These are phyloP conservation scores for Gardenia jasminoides DNA, from an alignment of 257 asterid genomes.

Conservation along the genomic window DNA sequence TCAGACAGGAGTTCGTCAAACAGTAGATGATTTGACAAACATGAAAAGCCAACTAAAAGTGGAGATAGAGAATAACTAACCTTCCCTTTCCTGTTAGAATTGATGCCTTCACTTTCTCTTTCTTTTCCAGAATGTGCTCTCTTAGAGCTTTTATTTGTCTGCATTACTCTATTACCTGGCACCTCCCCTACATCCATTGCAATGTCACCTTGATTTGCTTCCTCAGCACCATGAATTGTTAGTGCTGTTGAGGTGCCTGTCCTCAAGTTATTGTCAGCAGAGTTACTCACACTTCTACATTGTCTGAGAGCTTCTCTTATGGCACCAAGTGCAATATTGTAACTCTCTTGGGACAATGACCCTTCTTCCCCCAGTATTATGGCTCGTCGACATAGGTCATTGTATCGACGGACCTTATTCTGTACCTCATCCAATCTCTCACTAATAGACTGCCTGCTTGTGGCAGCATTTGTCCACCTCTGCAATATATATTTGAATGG, in stretches of 20 bases:
- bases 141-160: constrained; percentile 48
- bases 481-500: constrained; percentile 74
- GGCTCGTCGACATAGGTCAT: constrained; percentile 86
- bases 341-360: constrained; percentile 78
- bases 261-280: constrained; percentile 39
- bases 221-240: constrained; percentile 42
- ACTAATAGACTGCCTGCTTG: constrained; percentile 56
- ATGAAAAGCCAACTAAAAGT: not conserved
- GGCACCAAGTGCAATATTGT: constrained; percentile 57
- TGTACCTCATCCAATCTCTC: constrained; percentile 78
- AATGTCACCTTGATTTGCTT: constrained; percentile 34
- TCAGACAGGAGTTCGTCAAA: constrained; percentile 7
- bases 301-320: constrained; percentile 63
- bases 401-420: constrained; percentile 73
- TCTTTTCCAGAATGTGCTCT: constrained; percentile 65
- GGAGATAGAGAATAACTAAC: constrained; percentile 34
- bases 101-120: constrained; percentile 35
- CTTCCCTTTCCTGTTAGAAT: constrained; percentile 69
- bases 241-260: constrained; percentile 36
- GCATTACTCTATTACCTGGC: constrained; percentile 29
- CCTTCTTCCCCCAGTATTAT: constrained; percentile 96
- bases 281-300: constrained; percentile 37
- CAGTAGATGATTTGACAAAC: constrained; percentile 8
- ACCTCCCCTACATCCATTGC: constrained; percentile 36
- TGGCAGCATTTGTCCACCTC: constrained; percentile 94